A percentile compares a stretch with the other conserved stretches of the same genome.
Conservation (phyloP, 2,329 filamentous ascomycete genomes). For the Colletotrichum sublineola region DNA sequence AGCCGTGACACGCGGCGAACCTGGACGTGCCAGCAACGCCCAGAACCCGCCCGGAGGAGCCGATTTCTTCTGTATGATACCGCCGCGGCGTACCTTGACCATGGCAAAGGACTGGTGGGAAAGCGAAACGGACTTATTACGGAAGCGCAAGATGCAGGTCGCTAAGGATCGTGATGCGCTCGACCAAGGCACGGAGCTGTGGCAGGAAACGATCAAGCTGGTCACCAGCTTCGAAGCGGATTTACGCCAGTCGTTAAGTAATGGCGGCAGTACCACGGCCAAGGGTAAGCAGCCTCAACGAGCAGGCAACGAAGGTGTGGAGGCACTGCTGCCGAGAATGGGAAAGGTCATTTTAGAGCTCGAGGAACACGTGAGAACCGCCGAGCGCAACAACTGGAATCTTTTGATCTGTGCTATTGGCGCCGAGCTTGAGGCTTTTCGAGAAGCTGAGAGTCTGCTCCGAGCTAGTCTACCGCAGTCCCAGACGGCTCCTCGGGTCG, state of each 20-base stretch:
- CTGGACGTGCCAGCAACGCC: conserved; percentile 51
- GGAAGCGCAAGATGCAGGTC: conserved; percentile 67
- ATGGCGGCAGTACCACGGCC: conserved; percentile 40
- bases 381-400: conserved; percentile 77
- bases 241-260: conserved; percentile 69
- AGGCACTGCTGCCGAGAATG: conserved; percentile 68
- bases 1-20: conserved; percentile 13
- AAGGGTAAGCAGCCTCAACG: conserved; percentile 50
- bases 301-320: conserved; percentile 56
- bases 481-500: conserved; percentile 44
- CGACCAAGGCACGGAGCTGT: conserved; percentile 75
- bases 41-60: conserved; percentile 20
- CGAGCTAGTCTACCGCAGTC: conserved; percentile 48
- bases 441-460: conserved; percentile 71
- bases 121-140: conserved; percentile 69
- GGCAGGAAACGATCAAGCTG: conserved; percentile 71
- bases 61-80: conserved; percentile 72
- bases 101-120: conserved; percentile 82
- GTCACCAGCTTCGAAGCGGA: conserved; percentile 75
- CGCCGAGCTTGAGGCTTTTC: conserved; percentile 78
- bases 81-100: conserved; percentile 74
- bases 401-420: conserved; percentile 81
- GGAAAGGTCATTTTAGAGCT: conserved; percentile 67
- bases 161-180: conserved; percentile 74
- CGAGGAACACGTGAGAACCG: conserved; percentile 65